Evolutionary conservation across 2,329 filamentous ascomycete genomes (phyloP).

Genomic region (Penicillium thymicola): DNA sequence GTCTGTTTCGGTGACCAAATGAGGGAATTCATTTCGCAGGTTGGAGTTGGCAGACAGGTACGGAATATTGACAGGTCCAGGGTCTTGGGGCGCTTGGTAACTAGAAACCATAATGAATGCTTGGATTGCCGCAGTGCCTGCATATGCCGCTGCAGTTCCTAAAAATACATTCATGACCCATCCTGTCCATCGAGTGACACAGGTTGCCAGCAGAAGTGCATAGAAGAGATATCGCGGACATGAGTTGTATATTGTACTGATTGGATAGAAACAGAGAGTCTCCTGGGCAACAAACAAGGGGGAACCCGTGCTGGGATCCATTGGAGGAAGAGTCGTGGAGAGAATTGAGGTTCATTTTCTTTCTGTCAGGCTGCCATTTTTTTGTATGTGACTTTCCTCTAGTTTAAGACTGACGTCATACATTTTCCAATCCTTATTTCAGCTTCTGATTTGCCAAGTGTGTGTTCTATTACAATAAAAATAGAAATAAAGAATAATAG

Average conservation of each 20-base stretch:
- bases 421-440: not conserved
- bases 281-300: constrained; percentile 31
- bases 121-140: constrained; percentile 32
- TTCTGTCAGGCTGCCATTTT: not conserved
- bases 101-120: constrained; percentile 32
- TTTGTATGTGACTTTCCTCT: not conserved
- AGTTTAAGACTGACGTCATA: not conserved
- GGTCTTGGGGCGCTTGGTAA: constrained; percentile 1
- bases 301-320: not conserved
- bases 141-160: constrained; percentile 33
- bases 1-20: constrained; percentile 20
- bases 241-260: constrained; percentile 33
- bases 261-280: constrained; percentile 31
- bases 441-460: not conserved
- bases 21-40: constrained; percentile 16
- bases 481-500: no score
- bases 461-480: not conserved
- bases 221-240: constrained; percentile 37
- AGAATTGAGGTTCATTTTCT: not conserved
- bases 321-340: not conserved
- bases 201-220: constrained; percentile 27
- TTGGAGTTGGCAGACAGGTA: constrained; percentile 16
- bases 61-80: constrained; percentile 25
- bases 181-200: constrained; percentile 30
- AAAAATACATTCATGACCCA: constrained; percentile 34